Evolutionary conservation across 148 eudicot genomes (phyloP).

Genomic region (Polygonum maritimum): DNA sequence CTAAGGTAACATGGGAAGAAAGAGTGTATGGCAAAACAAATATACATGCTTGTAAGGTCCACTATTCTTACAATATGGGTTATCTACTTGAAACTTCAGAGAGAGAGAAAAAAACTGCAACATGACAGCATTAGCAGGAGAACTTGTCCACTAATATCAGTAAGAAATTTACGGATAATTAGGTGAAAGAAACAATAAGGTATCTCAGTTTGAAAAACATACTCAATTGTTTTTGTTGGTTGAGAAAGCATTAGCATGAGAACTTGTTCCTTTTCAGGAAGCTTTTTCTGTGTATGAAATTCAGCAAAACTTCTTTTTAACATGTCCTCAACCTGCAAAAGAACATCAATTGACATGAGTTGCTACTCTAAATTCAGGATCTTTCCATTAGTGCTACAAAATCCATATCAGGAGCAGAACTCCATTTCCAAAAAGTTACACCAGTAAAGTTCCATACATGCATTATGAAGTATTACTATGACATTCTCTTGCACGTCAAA

Average conservation of each 20-base stretch:
- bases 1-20: background rate
- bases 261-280: conserved; percentile 84
- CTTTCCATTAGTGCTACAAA: background rate
- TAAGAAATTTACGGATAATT: background rate
- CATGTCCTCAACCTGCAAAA: conserved; percentile 92
- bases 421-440: background rate
- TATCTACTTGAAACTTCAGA: background rate
- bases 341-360: conserved; percentile 9
- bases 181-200: background rate
- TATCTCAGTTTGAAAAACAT: conserved; percentile 19
- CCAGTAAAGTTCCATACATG: background rate
- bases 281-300: conserved; percentile 95
- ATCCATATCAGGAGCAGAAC: background rate
- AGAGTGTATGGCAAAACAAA: background rate
- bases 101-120: background rate
- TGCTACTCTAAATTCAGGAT: background rate
- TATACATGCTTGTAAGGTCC: background rate
- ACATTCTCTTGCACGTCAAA: background rate
- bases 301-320: conserved; percentile 99
- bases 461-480: background rate
- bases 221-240: conserved; percentile 77
- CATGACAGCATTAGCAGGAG: background rate
- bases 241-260: conserved; percentile 86
- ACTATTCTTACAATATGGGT: background rate
- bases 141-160: background rate